phyloP scores from a whole-genome alignment of 106 monocot genomes.

The Gastrodia elata region DNA sequence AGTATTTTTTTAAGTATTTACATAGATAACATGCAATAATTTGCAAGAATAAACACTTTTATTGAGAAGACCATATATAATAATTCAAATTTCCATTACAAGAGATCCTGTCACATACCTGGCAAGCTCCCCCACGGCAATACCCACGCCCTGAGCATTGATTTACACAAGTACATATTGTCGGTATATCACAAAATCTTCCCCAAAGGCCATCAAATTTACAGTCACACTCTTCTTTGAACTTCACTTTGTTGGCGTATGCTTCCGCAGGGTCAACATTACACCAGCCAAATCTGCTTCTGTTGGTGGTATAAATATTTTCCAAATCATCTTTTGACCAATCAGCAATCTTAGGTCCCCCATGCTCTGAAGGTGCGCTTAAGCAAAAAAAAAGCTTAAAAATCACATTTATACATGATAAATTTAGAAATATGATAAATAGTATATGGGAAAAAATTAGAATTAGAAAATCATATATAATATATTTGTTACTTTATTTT shows the following conservation, averaged over 20 bases:
- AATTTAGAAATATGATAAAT: neutral
- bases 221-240: conserved; percentile 83
- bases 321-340: conserved; percentile 63
- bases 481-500: conserved; percentile 35
- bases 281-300: conserved; percentile 77
- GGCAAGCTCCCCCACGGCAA: conserved; percentile 89
- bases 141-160: conserved; percentile 84
- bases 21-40: too few relatives aligned
- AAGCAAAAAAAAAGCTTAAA: conserved; percentile 3
- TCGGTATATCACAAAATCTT: conserved; percentile 66
- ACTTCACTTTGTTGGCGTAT: conserved; percentile 56
- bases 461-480: neutral
- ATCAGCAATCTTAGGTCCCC: conserved; percentile 31
- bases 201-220: conserved; percentile 79
- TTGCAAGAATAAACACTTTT: neutral
- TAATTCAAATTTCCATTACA: neutral
- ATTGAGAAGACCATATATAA: neutral
- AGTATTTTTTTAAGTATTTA: too few relatives aligned
- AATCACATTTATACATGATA: conserved; percentile 1
- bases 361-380: conserved; percentile 44
- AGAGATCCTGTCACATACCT: conserved; percentile 29
- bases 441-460: neutral
- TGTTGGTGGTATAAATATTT: conserved; percentile 67
- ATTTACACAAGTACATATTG: conserved; percentile 71
- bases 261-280: conserved; percentile 74